These are phyloP conservation scores for Fusarium foetens DNA, from an alignment of 2,329 filamentous ascomycete genomes.

Conservation along the genomic window DNA sequence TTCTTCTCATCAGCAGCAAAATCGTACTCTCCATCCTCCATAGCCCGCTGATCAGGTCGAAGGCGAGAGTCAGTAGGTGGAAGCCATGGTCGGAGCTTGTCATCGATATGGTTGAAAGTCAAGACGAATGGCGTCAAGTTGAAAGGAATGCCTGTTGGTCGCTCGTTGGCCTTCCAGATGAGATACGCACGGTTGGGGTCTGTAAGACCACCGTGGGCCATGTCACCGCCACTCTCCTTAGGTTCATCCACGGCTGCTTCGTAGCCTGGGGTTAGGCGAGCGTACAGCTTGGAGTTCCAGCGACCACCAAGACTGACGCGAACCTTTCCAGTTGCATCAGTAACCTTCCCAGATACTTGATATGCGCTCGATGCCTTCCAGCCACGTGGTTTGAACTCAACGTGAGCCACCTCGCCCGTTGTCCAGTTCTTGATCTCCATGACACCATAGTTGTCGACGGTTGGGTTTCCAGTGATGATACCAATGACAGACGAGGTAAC, in stretches of 20 bases:
- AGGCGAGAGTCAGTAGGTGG: conserved; percentile 95
- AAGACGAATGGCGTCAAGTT: conserved; percentile 97
- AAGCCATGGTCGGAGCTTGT: conserved; percentile 79
- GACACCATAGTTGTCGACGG: conserved; percentile 95
- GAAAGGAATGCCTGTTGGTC: conserved; percentile 89
- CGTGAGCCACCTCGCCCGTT: conserved; percentile 86
- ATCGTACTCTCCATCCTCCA: conserved; percentile 99
- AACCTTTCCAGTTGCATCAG: conserved; percentile 81
- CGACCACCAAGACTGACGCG: conserved; percentile 90
- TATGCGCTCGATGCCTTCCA: conserved; percentile 96
- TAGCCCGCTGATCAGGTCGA: conserved; percentile 92
- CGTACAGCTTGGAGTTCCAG: conserved; percentile 98
- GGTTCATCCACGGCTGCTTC: conserved; percentile 76
- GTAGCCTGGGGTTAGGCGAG: conserved; percentile 89
- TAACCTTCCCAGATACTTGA: conserved; percentile 85
- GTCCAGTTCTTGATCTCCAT: conserved; percentile 99
- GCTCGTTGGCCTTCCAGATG: conserved; percentile 88
- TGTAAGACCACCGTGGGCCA: conserved; percentile 63
- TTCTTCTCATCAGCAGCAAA: conserved; percentile 94
- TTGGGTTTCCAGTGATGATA: conserved; percentile 96
- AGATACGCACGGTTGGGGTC: conserved; percentile 83
- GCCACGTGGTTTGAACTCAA: conserved; percentile 94
- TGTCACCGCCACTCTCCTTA: conserved; percentile 48
- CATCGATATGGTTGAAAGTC: conserved; percentile 90
- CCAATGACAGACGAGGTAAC: conserved; percentile 97